Evolutionary conservation across 305 asterid genomes (phyloP).

Genomic region (Plantago coronopus): DNA sequence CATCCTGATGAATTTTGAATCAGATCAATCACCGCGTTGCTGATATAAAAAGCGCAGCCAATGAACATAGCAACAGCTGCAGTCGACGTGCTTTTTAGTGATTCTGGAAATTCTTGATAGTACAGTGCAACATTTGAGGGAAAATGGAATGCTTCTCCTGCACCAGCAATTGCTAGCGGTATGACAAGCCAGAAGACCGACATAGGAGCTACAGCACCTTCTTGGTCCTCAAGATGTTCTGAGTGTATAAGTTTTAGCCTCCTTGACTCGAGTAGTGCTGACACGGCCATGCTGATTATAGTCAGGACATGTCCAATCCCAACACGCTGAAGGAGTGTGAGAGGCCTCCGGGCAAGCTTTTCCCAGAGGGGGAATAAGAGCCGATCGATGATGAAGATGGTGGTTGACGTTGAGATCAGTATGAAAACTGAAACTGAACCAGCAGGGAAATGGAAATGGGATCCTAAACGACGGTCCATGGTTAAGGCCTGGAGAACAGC

Average conservation of each 20-base stretch:
- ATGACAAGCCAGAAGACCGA: conserved; percentile 76
- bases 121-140: conserved; percentile 63
- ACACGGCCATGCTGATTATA: conserved; percentile 55
- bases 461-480: conserved; percentile 57
- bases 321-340: conserved; percentile 52
- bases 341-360: conserved; percentile 27
- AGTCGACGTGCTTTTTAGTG: conserved; percentile 58
- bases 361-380: conserved; percentile 38
- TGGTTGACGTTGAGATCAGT: conserved; percentile 42
- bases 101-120: conserved; percentile 66
- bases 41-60: conserved; percentile 56
- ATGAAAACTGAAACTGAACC: conserved; percentile 61
- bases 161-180: conserved; percentile 58
- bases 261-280: conserved; percentile 59
- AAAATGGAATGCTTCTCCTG: conserved; percentile 74
- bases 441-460: conserved; percentile 56
- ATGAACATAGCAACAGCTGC: conserved; percentile 63
- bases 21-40: conserved; percentile 51
- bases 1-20: conserved; percentile 44
- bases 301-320: conserved; percentile 64
- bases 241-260: conserved; percentile 32
- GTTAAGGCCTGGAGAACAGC: conserved; percentile 39
- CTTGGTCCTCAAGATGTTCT: conserved; percentile 15
- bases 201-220: conserved; percentile 31
- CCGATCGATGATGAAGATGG: conserved; percentile 46